Evolutionary conservation across 2,329 filamentous ascomycete species (phyloP).

Genomic region (Aspergillus ustus): DNA sequence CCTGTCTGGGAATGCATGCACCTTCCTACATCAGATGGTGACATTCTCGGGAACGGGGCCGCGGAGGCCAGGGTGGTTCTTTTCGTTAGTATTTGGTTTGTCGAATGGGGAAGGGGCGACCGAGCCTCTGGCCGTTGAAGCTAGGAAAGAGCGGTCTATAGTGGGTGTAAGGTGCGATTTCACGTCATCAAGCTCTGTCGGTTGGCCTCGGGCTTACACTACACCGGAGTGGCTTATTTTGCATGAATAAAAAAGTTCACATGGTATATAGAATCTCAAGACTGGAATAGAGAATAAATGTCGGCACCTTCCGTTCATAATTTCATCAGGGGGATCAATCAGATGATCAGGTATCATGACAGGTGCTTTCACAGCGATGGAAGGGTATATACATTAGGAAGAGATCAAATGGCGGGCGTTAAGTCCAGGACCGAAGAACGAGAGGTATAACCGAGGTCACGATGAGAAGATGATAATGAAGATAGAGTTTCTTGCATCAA

Average conservation of each 20-base stretch:
- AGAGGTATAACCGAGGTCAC: not conserved
- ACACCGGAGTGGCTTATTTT: not conserved
- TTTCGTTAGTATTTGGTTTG: not conserved
- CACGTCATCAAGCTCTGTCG: no score
- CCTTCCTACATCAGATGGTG: no score
- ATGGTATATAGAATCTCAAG: not conserved
- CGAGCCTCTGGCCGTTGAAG: not conserved
- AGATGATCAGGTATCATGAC: conserved; percentile 1
- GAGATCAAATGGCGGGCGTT: not conserved
- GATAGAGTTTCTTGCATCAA: not conserved
- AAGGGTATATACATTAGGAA: conserved; percentile 12
- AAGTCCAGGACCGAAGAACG: not conserved
- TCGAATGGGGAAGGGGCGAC: not conserved
- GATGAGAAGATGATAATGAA: not conserved
- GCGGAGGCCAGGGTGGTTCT: no score
- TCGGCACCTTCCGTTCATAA: conserved; percentile 13
- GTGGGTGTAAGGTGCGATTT: no score
- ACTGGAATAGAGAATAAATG: not conserved
- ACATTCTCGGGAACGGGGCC: no score
- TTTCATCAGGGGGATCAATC: conserved; percentile 8
- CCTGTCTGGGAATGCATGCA: no score
- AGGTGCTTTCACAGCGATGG: not conserved
- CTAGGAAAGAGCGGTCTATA: not conserved
- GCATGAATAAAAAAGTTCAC: not conserved
- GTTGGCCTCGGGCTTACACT: no score